Conservation (phyloP, 495 filamentous ascomycete genomes). For the Aspergillus sparsus region DNA sequence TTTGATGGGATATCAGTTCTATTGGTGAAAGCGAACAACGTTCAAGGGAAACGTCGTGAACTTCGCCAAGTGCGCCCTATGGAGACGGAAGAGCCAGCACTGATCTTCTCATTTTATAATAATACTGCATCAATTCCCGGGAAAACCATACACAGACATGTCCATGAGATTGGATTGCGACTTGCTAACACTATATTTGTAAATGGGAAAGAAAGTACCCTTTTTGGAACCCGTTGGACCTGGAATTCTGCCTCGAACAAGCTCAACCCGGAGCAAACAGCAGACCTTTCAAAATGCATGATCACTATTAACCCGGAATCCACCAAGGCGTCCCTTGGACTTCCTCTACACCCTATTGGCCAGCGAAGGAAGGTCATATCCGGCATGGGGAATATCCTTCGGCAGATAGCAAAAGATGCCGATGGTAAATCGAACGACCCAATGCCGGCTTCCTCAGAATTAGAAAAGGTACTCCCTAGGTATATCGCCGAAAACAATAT, state of each 20-base stretch:
- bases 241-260: constrained; percentile 25
- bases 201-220: constrained; percentile 64
- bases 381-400: constrained; percentile 81
- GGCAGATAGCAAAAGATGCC: constrained; percentile 57
- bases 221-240: constrained; percentile 60
- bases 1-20: constrained; percentile 42
- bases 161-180: constrained; percentile 53
- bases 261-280: constrained; percentile 27
- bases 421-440: constrained; percentile 39
- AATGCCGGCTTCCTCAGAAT: constrained; percentile 71
- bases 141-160: neutral
- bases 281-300: constrained; percentile 38
- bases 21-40: constrained; percentile 24
- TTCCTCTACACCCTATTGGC: constrained; percentile 67
- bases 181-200: constrained; percentile 77
- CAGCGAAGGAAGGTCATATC: constrained; percentile 61
- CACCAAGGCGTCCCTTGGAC: constrained; percentile 29
- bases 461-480: constrained; percentile 65
- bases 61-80: constrained; percentile 36
- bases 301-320: constrained; percentile 25
- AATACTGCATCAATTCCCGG: neutral
- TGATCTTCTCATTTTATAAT: constrained; percentile 33
- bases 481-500: constrained; percentile 56
- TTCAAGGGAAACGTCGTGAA: constrained; percentile 37
- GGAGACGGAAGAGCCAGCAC: constrained; percentile 35